Base-by-base conservation (phyloP, 768 basidiomycete species). In the Podaxis sp. region DNA sequence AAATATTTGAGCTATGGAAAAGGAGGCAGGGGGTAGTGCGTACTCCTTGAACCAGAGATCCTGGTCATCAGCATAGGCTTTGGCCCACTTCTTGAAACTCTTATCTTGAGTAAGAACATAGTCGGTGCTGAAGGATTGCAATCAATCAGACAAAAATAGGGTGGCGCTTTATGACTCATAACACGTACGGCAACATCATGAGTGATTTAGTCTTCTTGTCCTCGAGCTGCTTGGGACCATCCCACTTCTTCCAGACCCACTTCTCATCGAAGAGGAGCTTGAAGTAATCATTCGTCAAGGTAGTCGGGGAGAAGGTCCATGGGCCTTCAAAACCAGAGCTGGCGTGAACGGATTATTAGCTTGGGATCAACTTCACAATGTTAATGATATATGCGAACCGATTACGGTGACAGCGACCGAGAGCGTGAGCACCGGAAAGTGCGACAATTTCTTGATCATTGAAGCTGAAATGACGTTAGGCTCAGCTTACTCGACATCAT, bases 381-480 rank as follows among this genome's bases (percentile, higher is more conserved):
- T 52, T 20, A 7, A 68, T 2, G 38, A 48, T 40, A 17, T 49
- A 68, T n/a, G n/a, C 78, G 66, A 71, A 85, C 84, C 93, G 86
- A 75, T 92, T 84, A 62, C 80, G 62, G 81, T 99, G 96, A 83
- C 95, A 96, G 72, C 96, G 92, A 24, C 97, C 96, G 50, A 99
- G 87, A 63, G 95, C 95, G 72, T 99, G 96, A 40, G 93, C 95
- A 65, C 96, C 96, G 24, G 86, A 86, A 67, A 98, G 90, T 60
- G 94, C 93, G 64, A 97, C 96, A 55, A 99, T 99, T 78, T 98
- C 96, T 76, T 93, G 93, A 77, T 99, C 96, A 72, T 95, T 90
- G 82, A 98, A 96, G 58, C 81, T 82, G 41, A 33, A 24, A 56
- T 30, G 17, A 48, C 0, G 48, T 65, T 26, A 66, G 52, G 20